Percentiles rank a stretch among this genome's conserved stretches.
phyloP scores from a whole-genome alignment of 2,329 filamentous ascomycete genomes.

The Cytospora chrysosperma region DNA sequence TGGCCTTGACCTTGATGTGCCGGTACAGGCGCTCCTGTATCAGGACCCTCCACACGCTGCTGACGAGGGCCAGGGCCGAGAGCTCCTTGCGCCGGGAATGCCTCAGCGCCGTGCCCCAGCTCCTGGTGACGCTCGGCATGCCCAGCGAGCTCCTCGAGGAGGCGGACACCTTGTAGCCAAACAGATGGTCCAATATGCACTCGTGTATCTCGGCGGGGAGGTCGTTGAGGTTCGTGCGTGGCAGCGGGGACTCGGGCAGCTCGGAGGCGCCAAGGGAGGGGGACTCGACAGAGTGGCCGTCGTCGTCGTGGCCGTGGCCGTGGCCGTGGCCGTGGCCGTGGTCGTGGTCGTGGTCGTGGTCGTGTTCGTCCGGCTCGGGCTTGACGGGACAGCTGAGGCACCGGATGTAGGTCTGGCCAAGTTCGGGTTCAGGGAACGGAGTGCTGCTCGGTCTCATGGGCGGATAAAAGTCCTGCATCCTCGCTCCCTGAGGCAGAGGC shows the following conservation, averaged over 20 bases:
- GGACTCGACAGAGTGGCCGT: constrained; percentile 18
- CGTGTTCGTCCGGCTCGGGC: constrained; percentile 32
- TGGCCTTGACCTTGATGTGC: constrained; percentile 74
- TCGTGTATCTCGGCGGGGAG: constrained; percentile 72
- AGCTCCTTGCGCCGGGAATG: constrained; percentile 67
- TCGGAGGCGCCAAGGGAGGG: constrained; percentile 25
- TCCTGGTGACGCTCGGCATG: constrained; percentile 53
- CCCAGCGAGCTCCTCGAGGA: constrained; percentile 55
- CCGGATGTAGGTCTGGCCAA: constrained; percentile 44
- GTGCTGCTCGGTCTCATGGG: constrained; percentile 59
- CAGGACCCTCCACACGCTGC: constrained; percentile 61
- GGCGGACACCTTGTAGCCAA: constrained; percentile 65
- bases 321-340: constrained; percentile 28
- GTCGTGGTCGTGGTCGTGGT: constrained; percentile 26
- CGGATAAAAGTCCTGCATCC: constrained; percentile 45
- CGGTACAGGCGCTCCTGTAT: constrained; percentile 73
- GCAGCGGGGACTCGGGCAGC: constrained; percentile 10
- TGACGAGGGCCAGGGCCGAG: constrained; percentile 64
- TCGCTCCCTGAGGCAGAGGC: constrained; percentile 47
- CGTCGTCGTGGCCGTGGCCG: constrained; percentile 26
- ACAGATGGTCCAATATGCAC: constrained; percentile 68
- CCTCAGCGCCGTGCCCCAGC: constrained; percentile 64
- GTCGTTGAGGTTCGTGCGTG: constrained; percentile 44
- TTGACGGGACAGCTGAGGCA: constrained; percentile 41
- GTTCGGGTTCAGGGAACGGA: constrained; percentile 56